Conservation (phyloP, 78 protist genomes). For the Chrysochromulina tobinii region DNA sequence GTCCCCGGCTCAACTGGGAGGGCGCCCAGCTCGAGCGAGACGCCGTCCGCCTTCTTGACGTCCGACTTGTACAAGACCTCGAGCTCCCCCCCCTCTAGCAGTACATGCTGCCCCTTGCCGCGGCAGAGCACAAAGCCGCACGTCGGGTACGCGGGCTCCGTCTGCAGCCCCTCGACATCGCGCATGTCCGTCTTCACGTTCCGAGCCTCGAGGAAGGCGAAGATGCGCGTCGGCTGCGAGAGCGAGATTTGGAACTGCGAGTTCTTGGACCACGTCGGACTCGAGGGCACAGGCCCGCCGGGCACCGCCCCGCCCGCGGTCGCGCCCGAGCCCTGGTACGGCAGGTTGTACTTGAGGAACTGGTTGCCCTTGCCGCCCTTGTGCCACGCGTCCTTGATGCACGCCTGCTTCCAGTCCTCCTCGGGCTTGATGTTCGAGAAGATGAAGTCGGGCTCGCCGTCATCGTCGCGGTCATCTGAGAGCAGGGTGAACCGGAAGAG, state of each 20-base stretch:
- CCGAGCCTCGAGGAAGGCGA: not conserved
- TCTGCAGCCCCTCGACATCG: not conserved
- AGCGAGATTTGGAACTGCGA: not conserved
- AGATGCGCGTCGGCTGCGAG: not conserved
- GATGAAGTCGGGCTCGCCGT: not conserved
- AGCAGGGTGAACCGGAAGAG: not conserved
- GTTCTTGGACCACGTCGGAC: not conserved
- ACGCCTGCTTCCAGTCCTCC: not conserved
- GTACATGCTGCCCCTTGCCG: not conserved
- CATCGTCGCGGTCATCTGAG: constrained; percentile 15
- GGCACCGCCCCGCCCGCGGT: not conserved
- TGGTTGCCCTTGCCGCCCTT: not conserved
- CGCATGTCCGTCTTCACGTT: not conserved
- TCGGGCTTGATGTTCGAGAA: not conserved
- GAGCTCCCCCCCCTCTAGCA: not conserved
- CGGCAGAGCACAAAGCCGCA: not conserved
- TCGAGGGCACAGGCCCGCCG: not conserved
- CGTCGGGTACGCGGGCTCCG: not conserved
- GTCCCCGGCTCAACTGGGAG: not conserved
- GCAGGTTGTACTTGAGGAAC: not conserved
- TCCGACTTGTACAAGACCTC: not conserved
- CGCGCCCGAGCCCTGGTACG: not conserved
- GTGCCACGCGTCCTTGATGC: not conserved
- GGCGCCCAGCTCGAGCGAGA: not conserved
- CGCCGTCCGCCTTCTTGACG: not conserved